Evolutionary conservation across 2,329 filamentous ascomycete genomes (phyloP).

Genomic region (Myriosclerotinia duriaeana): DNA sequence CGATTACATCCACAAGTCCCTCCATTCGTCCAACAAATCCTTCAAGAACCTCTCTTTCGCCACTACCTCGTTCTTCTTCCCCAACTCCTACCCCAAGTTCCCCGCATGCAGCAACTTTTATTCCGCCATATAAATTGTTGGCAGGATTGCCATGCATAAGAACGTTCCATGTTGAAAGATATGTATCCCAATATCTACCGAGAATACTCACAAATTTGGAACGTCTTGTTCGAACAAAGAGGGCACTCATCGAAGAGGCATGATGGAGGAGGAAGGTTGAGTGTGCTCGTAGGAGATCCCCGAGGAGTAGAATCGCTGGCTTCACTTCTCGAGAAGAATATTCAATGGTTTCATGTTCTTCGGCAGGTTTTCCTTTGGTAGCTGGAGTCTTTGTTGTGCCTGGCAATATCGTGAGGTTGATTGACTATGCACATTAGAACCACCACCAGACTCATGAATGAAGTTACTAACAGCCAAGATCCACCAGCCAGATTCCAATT

Average conservation of each 20-base stretch:
- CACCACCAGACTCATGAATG: constrained; percentile 7
- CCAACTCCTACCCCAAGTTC: constrained; percentile 93
- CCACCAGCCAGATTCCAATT: constrained; percentile 94
- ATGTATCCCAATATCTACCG: constrained; percentile 76
- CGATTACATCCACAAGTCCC: constrained; percentile 82
- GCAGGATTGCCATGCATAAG: constrained; percentile 87
- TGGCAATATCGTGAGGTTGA: constrained; percentile 73
- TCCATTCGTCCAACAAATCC: constrained; percentile 78
- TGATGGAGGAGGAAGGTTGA: constrained; percentile 86
- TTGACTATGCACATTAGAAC: constrained; percentile 53
- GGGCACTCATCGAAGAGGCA: constrained; percentile 66
- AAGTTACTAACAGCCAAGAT: constrained; percentile 73
- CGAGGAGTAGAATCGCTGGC: constrained; percentile 71
- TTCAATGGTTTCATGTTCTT: constrained; percentile 52
- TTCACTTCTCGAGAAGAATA: constrained; percentile 91
- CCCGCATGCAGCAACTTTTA: constrained; percentile 85
- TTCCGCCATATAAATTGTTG: constrained; percentile 73
- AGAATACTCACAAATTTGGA: constrained; percentile 70
- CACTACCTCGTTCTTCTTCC: constrained; percentile 91
- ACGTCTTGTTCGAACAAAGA: constrained; percentile 66
- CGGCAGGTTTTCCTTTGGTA: constrained; percentile 31
- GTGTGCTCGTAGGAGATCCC: constrained; percentile 81
- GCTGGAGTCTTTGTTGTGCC: constrained; percentile 53
- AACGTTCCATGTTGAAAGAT: constrained; percentile 77
- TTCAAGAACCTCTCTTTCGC: constrained; percentile 89